Conservation (phyloP, 345 rosid genomes). For the Erucastrum elatum region DNA sequence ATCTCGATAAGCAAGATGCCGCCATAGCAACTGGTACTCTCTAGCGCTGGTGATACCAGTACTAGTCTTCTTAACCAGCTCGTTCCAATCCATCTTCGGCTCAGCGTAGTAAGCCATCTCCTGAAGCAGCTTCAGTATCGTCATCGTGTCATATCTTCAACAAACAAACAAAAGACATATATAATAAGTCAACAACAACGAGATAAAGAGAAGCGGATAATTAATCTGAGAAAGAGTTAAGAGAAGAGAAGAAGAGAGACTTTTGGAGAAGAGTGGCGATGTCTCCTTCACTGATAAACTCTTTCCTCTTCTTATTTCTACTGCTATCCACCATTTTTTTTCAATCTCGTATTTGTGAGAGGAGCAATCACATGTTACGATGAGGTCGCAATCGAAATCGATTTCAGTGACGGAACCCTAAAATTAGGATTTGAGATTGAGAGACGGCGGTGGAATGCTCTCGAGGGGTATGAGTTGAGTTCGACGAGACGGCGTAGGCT, state of each 20-base stretch:
- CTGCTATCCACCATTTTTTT: conserved; percentile 50
- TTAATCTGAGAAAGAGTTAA: no score
- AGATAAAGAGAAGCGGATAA: background rate
- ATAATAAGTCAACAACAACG: background rate
- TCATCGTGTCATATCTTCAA: conserved; percentile 56
- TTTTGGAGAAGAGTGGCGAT: conserved; percentile 66
- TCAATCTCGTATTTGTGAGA: background rate
- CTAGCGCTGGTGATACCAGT: conserved; percentile 74
- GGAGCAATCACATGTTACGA: conserved; percentile 40
- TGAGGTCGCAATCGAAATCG: background rate
- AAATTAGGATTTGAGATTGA: conserved; percentile 40
- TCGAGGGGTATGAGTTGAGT: background rate
- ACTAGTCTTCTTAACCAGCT: conserved; percentile 57
- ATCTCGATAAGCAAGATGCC: conserved; percentile 80
- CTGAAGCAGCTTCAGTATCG: conserved; percentile 58
- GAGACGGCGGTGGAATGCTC: background rate
- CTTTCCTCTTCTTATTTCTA: conserved; percentile 51
- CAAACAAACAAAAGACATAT: background rate
- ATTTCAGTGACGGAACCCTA: conserved; percentile 39
- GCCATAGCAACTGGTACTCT: conserved; percentile 88
- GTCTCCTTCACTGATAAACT: conserved; percentile 65
- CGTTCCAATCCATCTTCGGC: conserved; percentile 62
- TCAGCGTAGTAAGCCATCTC: conserved; percentile 57
- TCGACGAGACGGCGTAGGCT: background rate
- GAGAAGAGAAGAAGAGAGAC: conserved; percentile 44